phyloP scores from a whole-genome alignment of 1,284 basidiomycete genomes.

The Cystobasidium sp. region DNA sequence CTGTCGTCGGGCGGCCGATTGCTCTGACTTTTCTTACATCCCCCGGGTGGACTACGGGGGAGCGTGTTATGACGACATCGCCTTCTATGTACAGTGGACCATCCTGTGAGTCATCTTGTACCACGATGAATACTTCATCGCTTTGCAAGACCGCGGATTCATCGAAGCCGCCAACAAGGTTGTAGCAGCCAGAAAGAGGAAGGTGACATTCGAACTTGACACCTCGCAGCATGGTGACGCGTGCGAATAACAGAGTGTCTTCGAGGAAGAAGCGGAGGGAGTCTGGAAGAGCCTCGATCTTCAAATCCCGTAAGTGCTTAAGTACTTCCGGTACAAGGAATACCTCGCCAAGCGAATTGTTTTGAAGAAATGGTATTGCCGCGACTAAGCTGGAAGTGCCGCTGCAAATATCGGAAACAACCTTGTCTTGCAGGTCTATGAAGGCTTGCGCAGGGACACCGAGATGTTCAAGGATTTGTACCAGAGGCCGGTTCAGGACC shows the following conservation, averaged over 20 bases:
- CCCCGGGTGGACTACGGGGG: neutral
- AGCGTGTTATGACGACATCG: neutral
- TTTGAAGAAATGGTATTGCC: neutral
- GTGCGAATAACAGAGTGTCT: neutral
- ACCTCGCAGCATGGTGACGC: neutral
- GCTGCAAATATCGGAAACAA: neutral
- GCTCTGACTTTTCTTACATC: neutral
- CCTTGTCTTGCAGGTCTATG: neutral
- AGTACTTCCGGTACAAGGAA: neutral
- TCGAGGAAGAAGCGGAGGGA: neutral
- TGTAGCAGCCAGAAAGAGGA: slow-evolving; percentile 8
- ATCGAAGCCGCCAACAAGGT: slow-evolving; percentile 17
- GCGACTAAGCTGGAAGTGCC: neutral
- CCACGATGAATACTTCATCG: slow-evolving; percentile 5
- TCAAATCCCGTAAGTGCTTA: neutral
- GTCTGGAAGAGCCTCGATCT: neutral
- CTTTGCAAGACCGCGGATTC: neutral
- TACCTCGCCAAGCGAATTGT: neutral
- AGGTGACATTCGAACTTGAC: slow-evolving; percentile 12
- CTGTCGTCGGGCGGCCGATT: neutral
- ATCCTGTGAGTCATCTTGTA: neutral
- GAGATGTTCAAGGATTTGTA: slow-evolving; percentile 11
- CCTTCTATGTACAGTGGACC: slow-evolving; percentile 11
- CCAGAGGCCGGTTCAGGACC: slow-evolving; percentile 3
- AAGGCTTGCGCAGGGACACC: slow-evolving; percentile 6